Conservation (phyloP, 78 protist species). For the Diacronema lutheri region DNA sequence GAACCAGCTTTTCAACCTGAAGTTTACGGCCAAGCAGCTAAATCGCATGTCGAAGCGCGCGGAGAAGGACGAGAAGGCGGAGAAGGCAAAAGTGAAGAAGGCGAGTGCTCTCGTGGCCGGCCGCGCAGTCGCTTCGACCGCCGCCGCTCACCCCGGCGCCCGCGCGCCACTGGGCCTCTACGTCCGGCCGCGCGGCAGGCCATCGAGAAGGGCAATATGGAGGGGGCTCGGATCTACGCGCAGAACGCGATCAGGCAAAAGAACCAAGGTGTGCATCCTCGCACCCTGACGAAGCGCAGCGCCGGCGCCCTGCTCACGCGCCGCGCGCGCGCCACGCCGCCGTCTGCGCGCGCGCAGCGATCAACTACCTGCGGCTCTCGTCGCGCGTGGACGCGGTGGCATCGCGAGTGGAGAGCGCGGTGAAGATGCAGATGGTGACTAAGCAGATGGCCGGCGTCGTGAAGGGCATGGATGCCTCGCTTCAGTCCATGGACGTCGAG, state of each 20-base stretch:
- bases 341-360: not conserved
- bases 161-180: too few relatives aligned
- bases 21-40: constrained; percentile 60
- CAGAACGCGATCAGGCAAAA: constrained; percentile 93
- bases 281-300: too few relatives aligned
- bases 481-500: constrained; percentile 80
- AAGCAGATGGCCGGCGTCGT: constrained; percentile 82
- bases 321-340: not conserved
- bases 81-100: constrained; percentile 57
- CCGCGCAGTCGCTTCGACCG: too few relatives aligned
- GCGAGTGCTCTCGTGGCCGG: too few relatives aligned
- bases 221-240: constrained; percentile 93
- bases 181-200: too few relatives aligned
- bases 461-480: constrained; percentile 75
- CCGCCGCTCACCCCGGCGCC: too few relatives aligned
- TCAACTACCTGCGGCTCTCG: constrained; percentile 81
- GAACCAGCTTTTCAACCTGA: constrained; percentile 55
- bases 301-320: too few relatives aligned
- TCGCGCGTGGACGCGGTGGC: constrained; percentile 94
- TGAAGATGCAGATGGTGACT: constrained; percentile 80
- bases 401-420: constrained; percentile 83
- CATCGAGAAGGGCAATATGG: constrained; percentile 89
- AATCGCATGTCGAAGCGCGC: constrained; percentile 18
- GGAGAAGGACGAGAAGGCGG: constrained; percentile 54
- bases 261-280: constrained; percentile 59